phyloP scores from a whole-genome alignment of 2,329 filamentous ascomycete species.

The Trichoderma semiorbis region DNA sequence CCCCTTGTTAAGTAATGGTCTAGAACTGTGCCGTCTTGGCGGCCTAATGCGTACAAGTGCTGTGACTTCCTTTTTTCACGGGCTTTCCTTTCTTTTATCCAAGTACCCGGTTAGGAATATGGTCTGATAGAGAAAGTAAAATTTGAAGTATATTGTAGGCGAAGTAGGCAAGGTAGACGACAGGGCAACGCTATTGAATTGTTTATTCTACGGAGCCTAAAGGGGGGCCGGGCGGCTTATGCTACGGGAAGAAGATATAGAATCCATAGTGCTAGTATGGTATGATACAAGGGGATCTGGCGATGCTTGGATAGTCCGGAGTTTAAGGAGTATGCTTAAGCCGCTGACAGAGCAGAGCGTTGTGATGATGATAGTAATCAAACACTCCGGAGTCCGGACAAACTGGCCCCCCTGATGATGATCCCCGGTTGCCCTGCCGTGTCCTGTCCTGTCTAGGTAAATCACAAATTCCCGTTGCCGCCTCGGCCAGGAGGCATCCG shows the following conservation, averaged over 20 bases:
- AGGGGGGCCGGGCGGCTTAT: not conserved
- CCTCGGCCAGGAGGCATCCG: constrained; percentile 50
- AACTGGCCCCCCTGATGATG: not conserved
- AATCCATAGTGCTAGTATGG: not conserved
- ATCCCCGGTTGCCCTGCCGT: not conserved
- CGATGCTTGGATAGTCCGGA: not conserved
- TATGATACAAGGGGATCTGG: not conserved
- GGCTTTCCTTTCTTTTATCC: not conserved
- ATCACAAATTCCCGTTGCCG: constrained; percentile 30
- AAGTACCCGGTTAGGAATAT: not conserved
- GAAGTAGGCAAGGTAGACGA: not conserved
- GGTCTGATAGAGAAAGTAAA: too few species aligned
- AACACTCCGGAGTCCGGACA: not conserved
- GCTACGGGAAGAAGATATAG: not conserved
- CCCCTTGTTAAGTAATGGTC: not conserved
- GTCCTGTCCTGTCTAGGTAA: not conserved
- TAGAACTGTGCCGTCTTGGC: not conserved
- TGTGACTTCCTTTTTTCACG: not conserved
- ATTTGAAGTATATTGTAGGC: not conserved
- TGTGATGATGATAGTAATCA: not conserved
- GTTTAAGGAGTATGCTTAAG: not conserved
- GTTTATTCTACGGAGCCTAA: not conserved
- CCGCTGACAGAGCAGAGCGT: not conserved
- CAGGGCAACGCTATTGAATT: not conserved
- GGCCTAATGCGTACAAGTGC: not conserved